phyloP scores from a whole-genome alignment of 768 basidiomycete genomes.

The Rubroboletus pulcherrimus region DNA sequence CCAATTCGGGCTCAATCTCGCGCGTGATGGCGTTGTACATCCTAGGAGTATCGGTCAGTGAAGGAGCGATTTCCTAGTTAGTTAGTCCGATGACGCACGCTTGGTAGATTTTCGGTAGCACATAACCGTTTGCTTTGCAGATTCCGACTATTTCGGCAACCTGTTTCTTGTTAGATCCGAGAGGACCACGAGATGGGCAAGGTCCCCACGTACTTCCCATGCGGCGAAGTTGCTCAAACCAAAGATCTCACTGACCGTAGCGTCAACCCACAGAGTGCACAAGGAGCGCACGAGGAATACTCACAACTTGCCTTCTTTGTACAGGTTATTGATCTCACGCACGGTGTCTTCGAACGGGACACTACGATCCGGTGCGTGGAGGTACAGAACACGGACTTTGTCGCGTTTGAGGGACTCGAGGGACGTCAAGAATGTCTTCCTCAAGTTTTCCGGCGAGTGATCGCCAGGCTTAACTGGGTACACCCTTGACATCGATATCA shows the following conservation, averaged over 20 bases:
- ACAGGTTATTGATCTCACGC: conserved; percentile 49
- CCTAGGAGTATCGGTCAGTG: conserved; percentile 5
- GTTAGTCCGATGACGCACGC: conserved; percentile 33
- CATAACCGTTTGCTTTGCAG: conserved; percentile 50
- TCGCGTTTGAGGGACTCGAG: conserved; percentile 42
- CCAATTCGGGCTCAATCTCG: conserved; percentile 45
- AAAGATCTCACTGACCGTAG: conserved; percentile 44
- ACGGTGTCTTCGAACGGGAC: conserved; percentile 56
- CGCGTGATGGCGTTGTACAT: conserved; percentile 50
- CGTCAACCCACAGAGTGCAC: neutral
- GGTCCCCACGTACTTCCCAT: conserved; percentile 42
- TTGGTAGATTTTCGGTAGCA: conserved; percentile 54
- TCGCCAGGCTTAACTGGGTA: conserved; percentile 40
- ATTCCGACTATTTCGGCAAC: conserved; percentile 59
- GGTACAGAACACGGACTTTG: conserved; percentile 50
- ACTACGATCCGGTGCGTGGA: conserved; percentile 58
- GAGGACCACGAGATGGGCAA: neutral
- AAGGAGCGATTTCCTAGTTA: neutral
- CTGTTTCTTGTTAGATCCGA: conserved; percentile 17
- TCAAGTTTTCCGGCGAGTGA: conserved; percentile 38
- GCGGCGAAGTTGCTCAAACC: conserved; percentile 58
- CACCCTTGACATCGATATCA: conserved; percentile 29
- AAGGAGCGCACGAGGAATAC: conserved; percentile 5
- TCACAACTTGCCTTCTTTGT: conserved; percentile 56
- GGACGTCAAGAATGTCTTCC: conserved; percentile 45